Evolutionary conservation across 1,139 yeast genomes (phyloP).

Genomic region (Hemisphaericaspora lyxosophila): DNA sequence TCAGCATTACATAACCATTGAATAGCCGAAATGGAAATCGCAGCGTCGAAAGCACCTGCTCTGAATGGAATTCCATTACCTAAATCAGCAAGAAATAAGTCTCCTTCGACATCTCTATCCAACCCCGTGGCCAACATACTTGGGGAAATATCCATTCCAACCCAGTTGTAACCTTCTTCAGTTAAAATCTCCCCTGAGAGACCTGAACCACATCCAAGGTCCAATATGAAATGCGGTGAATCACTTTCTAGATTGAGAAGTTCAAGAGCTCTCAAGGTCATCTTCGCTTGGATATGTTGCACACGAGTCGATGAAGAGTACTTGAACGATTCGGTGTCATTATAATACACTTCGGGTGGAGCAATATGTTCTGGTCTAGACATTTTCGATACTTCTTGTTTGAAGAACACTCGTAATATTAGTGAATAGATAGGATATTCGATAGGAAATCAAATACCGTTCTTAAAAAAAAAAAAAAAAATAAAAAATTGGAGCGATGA

Average conservation of each 20-base stretch:
- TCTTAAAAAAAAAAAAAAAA: neutral
- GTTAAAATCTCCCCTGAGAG: slow-evolving; percentile 90
- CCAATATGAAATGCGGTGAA: slow-evolving; percentile 71
- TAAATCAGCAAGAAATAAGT: slow-evolving; percentile 84
- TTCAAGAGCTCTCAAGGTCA: slow-evolving; percentile 93
- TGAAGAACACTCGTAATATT: neutral
- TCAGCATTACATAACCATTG: slow-evolving; percentile 99
- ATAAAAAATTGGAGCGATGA: slow-evolving; percentile 2
- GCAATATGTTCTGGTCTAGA: slow-evolving; percentile 97
- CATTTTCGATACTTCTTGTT: slow-evolving; percentile 43
- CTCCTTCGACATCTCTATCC: slow-evolving; percentile 92
- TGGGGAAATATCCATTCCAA: slow-evolving; percentile 96
- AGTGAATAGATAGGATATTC: too few relatives aligned
- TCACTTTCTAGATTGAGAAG: slow-evolving; percentile 67
- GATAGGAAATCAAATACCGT: neutral
- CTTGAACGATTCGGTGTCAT: slow-evolving; percentile 84
- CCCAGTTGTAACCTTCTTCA: slow-evolving; percentile 93
- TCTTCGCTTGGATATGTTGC: slow-evolving; percentile 95
- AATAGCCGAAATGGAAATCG: slow-evolving; percentile 89
- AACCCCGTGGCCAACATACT: slow-evolving; percentile 94
- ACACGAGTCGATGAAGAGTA: slow-evolving; percentile 94
- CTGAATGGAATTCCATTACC: slow-evolving; percentile 94
- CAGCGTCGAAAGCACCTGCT: slow-evolving; percentile 97
- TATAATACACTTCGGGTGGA: slow-evolving; percentile 94
- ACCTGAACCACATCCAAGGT: slow-evolving; percentile 98